phyloP scores from a whole-genome alignment of 73 alveolate species.

The Tetrahymena borealis region DNA sequence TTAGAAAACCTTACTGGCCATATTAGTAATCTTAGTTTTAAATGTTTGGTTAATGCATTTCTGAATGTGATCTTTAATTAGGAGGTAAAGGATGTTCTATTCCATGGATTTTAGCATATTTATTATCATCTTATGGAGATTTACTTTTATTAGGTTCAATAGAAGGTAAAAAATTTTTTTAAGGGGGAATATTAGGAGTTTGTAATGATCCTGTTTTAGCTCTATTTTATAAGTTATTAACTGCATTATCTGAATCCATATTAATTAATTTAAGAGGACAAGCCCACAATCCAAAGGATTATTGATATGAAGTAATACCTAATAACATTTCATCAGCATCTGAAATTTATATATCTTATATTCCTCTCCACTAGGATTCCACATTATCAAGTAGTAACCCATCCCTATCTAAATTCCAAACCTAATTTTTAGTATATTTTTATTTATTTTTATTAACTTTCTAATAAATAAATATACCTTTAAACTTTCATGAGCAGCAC shows the following conservation, averaged over 20 bases:
- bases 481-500: conserved; percentile 32
- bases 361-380: conserved; percentile 44
- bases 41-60: not conserved
- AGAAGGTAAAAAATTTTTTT: not conserved
- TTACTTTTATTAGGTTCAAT: not conserved
- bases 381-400: conserved; percentile 24
- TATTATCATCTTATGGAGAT: not conserved
- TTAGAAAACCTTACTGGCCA: not conserved
- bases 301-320: not conserved
- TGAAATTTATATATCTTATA: conserved; percentile 4
- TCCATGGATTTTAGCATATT: not conserved
- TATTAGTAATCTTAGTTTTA: not conserved
- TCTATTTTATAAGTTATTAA: not conserved
- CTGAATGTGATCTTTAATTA: not conserved
- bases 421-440: not conserved
- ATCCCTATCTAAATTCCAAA: conserved; percentile 34
- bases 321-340: not conserved
- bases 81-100: not conserved
- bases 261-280: not conserved
- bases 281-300: not conserved
- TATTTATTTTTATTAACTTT: no score
- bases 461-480: no score
- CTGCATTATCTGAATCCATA: not conserved
- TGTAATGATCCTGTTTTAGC: not conserved
- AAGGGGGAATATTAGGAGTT: not conserved